Base-by-base conservation (phyloP, 805 yeast species). In the Huiozyma sinensis region DNA sequence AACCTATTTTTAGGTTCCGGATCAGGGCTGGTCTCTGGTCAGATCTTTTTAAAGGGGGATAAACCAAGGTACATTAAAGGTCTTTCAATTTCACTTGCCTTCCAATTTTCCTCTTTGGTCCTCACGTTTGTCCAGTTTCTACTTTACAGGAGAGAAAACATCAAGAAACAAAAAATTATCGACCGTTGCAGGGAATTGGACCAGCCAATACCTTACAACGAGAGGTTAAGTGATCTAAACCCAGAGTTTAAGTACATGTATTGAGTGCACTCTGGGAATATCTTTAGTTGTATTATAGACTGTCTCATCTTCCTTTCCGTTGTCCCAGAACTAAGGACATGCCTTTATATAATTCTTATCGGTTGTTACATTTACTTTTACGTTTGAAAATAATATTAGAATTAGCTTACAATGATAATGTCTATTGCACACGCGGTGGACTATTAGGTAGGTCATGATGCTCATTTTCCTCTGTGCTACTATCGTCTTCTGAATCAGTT, bases 191-290 rank as follows among this genome's bases (percentile, higher is more conserved):
- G 56, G 36, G 50, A 51, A n/a, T 50, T 53, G 41, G 58, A 54
- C 13, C 63, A 62, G 45, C 66, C 65, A 37, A 57, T 66, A 38
- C 63, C 63, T 27, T 57, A 62, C 35, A 57, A 61, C 40, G 69
- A 56, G 32, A 52, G 41, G 42, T 44, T 58, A 42, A 50, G 70
- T 55, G 71, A 66, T 44, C 47, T 51, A 40, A 69, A 69, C 50
- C 77, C 77, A 28, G 63, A 66, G 34, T 70, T 71, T 52, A 66
- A 60, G 54, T 73, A 73, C 58, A 54, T 71, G 61, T 72, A 71
- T 53, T 72, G 24, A 17, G 24, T 17, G 4, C 24, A 17, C 24
- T 17, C 24, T 17, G 4, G 24, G 24, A 17, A 17, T 17, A 17
- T 17, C 24, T 17, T 17, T 4, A 17, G 24, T 4, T 17, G 24